A percentile compares a stretch with the other conserved stretches of the same genome.
Conservation (phyloP, 2,329 filamentous ascomycete species). For the Pyrenophora teres region DNA sequence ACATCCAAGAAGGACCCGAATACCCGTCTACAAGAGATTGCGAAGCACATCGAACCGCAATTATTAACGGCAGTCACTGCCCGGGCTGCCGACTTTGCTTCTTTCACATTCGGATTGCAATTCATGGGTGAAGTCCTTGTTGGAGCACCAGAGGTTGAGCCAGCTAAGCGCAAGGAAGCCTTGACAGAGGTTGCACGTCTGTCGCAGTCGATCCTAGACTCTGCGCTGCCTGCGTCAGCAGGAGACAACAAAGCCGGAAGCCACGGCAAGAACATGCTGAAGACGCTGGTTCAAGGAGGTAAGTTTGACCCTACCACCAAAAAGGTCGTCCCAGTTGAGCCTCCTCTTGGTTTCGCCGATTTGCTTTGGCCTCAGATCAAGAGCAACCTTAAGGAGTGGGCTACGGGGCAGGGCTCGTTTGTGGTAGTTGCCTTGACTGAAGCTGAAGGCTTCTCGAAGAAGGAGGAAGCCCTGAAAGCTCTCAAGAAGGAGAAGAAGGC, state of each 20-base stretch:
- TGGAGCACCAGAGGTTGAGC: constrained; percentile 74
- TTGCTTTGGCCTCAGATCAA: constrained; percentile 82
- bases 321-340: constrained; percentile 70
- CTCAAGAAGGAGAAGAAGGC: constrained; percentile 75
- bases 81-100: constrained; percentile 69
- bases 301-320: constrained; percentile 78
- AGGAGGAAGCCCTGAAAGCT: constrained; percentile 68
- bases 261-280: constrained; percentile 82
- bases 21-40: constrained; percentile 74
- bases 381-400: constrained; percentile 77
- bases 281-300: constrained; percentile 87
- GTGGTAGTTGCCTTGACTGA: constrained; percentile 83
- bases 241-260: constrained; percentile 54
- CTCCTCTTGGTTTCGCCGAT: constrained; percentile 78
- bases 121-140: constrained; percentile 84
- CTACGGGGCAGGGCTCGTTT: constrained; percentile 82
- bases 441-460: constrained; percentile 68
- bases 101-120: constrained; percentile 83
- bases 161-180: constrained; percentile 57
- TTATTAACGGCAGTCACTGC: constrained; percentile 75
- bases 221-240: constrained; percentile 39
- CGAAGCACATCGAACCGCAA: constrained; percentile 72
- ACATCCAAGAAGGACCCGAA: constrained; percentile 94
- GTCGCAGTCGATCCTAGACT: constrained; percentile 39
- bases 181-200: constrained; percentile 66